These are phyloP conservation scores for Fusarium sp. DNA, from an alignment of 2,329 filamentous ascomycete species.

Conservation along the genomic window DNA sequence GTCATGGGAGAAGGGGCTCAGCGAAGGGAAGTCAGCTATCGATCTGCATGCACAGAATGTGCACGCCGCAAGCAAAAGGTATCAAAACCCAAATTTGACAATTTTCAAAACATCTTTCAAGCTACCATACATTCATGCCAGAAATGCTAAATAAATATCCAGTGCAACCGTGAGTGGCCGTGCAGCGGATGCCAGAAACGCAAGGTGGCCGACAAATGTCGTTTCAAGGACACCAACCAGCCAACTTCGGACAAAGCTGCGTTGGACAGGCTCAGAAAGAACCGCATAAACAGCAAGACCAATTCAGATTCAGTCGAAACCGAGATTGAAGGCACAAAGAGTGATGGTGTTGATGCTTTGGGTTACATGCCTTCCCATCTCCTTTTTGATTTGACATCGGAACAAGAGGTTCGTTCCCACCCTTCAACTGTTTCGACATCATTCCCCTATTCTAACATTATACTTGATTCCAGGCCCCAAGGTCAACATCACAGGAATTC, in stretches of 20 bases:
- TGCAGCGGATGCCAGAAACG: constrained; percentile 57
- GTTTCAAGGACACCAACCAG: constrained; percentile 48
- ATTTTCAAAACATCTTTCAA: neutral
- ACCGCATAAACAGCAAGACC: constrained; percentile 36
- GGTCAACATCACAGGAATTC: constrained; percentile 38
- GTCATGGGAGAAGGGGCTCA: constrained; percentile 31
- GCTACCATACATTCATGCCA: neutral
- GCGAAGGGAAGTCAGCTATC: constrained; percentile 36
- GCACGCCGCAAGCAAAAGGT: constrained; percentile 57
- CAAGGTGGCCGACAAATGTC: constrained; percentile 54
- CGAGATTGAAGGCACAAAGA: constrained; percentile 45
- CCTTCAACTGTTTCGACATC: neutral
- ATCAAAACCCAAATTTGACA: constrained; percentile 4
- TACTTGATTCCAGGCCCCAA: constrained; percentile 15
- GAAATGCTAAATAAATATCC: constrained; percentile 17
- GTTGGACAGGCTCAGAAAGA: constrained; percentile 42
- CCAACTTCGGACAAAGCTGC: constrained; percentile 40
- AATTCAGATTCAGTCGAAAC: constrained; percentile 31
- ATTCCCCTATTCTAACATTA: neutral
- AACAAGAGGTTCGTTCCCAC: constrained; percentile 44
- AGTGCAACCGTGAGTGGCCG: constrained; percentile 58
- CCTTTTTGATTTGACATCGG: constrained; percentile 46
- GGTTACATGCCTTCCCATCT: constrained; percentile 53
- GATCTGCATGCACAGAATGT: constrained; percentile 59
- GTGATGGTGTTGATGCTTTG: constrained; percentile 51